A percentile compares a stretch with the other conserved stretches of the same genome.
These are phyloP conservation scores for Medicago lupulina DNA, from an alignment of 306 rosid species.

Conservation along the genomic window DNA sequence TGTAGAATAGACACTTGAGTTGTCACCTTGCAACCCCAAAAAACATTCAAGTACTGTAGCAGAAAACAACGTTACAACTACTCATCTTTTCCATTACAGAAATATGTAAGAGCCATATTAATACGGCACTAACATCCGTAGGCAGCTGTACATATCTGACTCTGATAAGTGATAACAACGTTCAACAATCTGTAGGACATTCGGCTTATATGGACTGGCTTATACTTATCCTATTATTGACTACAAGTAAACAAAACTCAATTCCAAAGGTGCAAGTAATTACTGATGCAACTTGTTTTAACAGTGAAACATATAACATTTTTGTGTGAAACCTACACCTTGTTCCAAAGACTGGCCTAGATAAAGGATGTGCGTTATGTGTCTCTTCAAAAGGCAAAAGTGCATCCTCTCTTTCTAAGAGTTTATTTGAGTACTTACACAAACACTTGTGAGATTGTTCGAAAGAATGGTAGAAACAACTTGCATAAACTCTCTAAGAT, in stretches of 20 bases:
- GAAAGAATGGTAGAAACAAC: background rate
- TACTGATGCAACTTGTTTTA: background rate
- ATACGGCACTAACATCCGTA: background rate
- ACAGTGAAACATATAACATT: background rate
- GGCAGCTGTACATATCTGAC: background rate
- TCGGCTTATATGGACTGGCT: background rate
- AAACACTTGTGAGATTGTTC: background rate
- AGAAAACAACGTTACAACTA: conserved; percentile 2
- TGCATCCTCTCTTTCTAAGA: background rate
- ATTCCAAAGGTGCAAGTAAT: background rate
- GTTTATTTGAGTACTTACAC: too few relatives aligned
- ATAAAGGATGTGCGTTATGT: background rate
- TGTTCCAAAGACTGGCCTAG: background rate
- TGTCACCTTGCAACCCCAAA: background rate
- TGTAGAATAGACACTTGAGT: background rate
- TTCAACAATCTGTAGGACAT: background rate
- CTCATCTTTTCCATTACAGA: background rate
- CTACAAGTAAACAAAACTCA: background rate
- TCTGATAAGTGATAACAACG: background rate
- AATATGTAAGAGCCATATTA: background rate
- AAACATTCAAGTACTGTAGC: background rate
- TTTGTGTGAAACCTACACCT: background rate
- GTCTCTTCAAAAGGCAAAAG: background rate
- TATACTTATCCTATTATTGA: background rate
- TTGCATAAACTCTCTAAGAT: too few relatives aligned